A percentile compares a stretch with the other conserved stretches of the same genome.
Conservation (phyloP, 495 filamentous ascomycete species). For the Thozetella sp. region DNA sequence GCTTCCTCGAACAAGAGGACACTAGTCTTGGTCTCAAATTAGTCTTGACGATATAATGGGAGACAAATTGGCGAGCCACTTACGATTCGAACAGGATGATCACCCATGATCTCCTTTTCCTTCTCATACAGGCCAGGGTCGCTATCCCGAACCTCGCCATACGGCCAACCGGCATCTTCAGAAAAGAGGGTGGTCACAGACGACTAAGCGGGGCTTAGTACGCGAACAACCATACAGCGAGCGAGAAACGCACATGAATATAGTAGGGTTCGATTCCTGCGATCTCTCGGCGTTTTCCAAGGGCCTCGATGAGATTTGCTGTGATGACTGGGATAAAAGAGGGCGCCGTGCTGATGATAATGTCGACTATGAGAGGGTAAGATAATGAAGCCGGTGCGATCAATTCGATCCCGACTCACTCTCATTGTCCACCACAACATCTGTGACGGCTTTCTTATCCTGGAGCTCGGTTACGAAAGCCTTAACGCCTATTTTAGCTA, state of each 20-base stretch:
- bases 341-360: neutral
- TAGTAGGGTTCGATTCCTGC: slow-evolving; percentile 24
- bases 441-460: slow-evolving; percentile 19
- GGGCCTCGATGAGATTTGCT: slow-evolving; percentile 23
- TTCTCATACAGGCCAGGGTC: slow-evolving; percentile 21
- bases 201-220: slow-evolving; percentile 21
- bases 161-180: slow-evolving; percentile 28
- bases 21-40: slow-evolving; percentile 14
- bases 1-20: slow-evolving; percentile 23
- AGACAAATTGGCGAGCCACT: neutral
- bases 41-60: neutral
- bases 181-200: slow-evolving; percentile 26
- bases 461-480: slow-evolving; percentile 25
- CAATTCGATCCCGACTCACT: slow-evolving; percentile 22
- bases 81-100: neutral
- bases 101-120: slow-evolving; percentile 22
- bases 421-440: slow-evolving; percentile 21
- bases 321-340: slow-evolving; percentile 17
- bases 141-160: slow-evolving; percentile 27
- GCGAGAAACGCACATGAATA: slow-evolving; percentile 28
- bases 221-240: neutral
- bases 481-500: slow-evolving; percentile 18
- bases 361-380: neutral
- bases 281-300: slow-evolving; percentile 24
- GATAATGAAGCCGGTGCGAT: neutral